These are phyloP conservation scores for Glycine soja DNA, from an alignment of 306 rosid genomes.

Conservation along the genomic window DNA sequence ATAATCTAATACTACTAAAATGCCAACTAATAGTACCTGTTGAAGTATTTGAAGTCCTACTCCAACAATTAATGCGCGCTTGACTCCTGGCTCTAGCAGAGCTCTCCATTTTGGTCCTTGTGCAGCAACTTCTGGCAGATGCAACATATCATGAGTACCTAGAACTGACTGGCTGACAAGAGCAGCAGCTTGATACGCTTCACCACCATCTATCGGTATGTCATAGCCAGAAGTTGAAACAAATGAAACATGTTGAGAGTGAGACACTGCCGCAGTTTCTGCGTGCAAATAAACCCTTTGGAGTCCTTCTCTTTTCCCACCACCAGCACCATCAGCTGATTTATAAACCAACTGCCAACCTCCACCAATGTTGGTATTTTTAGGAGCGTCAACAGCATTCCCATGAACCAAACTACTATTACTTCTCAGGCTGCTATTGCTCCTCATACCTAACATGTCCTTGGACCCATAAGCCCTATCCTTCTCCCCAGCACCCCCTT, in stretches of 20 bases:
- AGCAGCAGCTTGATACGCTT: conserved; percentile 74
- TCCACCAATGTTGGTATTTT: conserved; percentile 85
- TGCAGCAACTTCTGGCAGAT: conserved; percentile 47
- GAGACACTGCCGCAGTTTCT: conserved; percentile 67
- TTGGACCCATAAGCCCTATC: conserved; percentile 67
- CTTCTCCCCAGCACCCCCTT: conserved; percentile 58
- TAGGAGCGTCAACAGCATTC: conserved; percentile 48
- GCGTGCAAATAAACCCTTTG: conserved; percentile 90
- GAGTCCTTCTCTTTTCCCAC: conserved; percentile 73
- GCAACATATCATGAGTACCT: conserved; percentile 63
- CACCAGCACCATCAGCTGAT: conserved; percentile 60
- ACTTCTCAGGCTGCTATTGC: conserved; percentile 61
- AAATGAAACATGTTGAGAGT: conserved; percentile 68
- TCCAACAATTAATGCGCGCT: conserved; percentile 88
- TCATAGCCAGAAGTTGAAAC: conserved; percentile 82
- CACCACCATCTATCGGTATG: conserved; percentile 61
- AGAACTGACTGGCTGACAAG: conserved; percentile 85
- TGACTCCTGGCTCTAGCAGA: conserved; percentile 95
- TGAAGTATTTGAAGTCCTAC: conserved; percentile 95
- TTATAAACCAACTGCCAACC: conserved; percentile 98
- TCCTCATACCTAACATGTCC: conserved; percentile 64
- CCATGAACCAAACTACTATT: conserved; percentile 51
- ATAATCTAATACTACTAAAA: conserved; percentile 6
- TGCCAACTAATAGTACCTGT: conserved; percentile 64
- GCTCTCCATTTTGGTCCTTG: conserved; percentile 76